Evolutionary conservation across 23 red algal species (phyloP).

Genomic region (Gracilaria vermiculophylla): DNA sequence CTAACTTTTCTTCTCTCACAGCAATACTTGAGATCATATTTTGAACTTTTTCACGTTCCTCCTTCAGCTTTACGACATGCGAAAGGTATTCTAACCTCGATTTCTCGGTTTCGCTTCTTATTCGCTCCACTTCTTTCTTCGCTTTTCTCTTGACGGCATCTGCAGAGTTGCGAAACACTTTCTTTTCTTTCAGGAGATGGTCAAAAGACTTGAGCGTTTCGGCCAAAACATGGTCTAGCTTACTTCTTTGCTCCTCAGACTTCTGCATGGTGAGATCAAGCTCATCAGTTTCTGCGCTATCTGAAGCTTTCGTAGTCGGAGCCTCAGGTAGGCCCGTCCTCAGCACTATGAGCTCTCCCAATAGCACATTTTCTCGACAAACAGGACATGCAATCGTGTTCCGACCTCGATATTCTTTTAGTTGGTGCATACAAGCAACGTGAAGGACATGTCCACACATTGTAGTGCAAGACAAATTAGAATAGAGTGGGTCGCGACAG

Average conservation of each 20-base stretch:
- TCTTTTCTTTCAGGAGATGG: not conserved
- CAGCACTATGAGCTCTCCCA: not conserved
- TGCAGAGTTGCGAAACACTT: not conserved
- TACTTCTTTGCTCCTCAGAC: not conserved
- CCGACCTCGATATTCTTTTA: not conserved
- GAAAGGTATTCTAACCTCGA: not conserved
- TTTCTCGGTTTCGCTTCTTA: not conserved
- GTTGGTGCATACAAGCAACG: not conserved
- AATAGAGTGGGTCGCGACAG: not conserved
- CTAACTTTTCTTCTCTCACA: not conserved
- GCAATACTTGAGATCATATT: not conserved
- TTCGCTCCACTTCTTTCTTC: not conserved
- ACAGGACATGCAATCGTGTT: not conserved
- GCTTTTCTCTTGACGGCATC: not conserved
- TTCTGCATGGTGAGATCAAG: not conserved
- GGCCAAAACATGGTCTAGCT: not conserved
- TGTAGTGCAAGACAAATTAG: not conserved
- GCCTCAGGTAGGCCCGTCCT: not conserved
- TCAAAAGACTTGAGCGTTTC: not conserved
- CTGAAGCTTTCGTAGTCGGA: not conserved
- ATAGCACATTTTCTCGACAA: not conserved
- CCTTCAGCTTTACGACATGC: not conserved
- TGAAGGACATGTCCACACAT: conserved; percentile 20
- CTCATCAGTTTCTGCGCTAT: not conserved
- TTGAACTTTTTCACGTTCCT: not conserved